These are phyloP conservation scores for Adansonia grandidieri DNA, from an alignment of 441 rosid genomes.

Conservation along the genomic window DNA sequence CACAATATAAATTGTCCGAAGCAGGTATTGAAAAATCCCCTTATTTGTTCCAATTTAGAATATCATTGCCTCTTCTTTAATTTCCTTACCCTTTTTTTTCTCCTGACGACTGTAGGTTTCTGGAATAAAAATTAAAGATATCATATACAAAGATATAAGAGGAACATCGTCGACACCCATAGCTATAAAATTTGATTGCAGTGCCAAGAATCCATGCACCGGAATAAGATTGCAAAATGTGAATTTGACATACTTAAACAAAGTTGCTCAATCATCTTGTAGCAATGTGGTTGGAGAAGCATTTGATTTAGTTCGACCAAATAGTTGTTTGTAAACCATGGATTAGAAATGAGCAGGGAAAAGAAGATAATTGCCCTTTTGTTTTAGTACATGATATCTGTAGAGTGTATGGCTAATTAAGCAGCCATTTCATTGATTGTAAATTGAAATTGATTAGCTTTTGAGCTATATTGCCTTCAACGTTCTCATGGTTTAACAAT, in stretches of 20 bases:
- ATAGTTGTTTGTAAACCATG: conserved; percentile 4
- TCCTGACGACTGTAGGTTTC: conserved; percentile 17
- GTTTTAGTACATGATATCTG: not conserved
- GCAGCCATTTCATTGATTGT: not conserved
- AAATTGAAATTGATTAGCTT: not conserved
- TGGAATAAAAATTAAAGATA: conserved; percentile 42
- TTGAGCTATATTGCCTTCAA: not conserved
- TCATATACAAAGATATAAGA: conserved; percentile 37
- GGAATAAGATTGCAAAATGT: conserved; percentile 41
- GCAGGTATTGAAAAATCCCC: conserved; percentile 38
- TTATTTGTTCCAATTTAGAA: too few relatives aligned
- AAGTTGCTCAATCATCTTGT: conserved; percentile 17
- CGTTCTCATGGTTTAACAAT: too few relatives aligned
- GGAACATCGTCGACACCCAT: conserved; percentile 47
- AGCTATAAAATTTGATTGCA: conserved; percentile 56
- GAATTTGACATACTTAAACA: conserved; percentile 40
- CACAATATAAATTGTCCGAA: conserved; percentile 46
- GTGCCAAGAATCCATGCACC: conserved; percentile 41
- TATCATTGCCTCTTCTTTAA: not conserved
- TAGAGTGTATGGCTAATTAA: too few relatives aligned
- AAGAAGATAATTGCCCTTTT: not conserved
- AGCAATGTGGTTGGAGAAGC: not conserved
- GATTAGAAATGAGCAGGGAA: not conserved
- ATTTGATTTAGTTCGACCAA: conserved; percentile 5
- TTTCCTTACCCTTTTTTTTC: too few relatives aligned